These are phyloP conservation scores for Elsinoe batatas DNA, from an alignment of 2,329 filamentous ascomycete species.

Conservation along the genomic window DNA sequence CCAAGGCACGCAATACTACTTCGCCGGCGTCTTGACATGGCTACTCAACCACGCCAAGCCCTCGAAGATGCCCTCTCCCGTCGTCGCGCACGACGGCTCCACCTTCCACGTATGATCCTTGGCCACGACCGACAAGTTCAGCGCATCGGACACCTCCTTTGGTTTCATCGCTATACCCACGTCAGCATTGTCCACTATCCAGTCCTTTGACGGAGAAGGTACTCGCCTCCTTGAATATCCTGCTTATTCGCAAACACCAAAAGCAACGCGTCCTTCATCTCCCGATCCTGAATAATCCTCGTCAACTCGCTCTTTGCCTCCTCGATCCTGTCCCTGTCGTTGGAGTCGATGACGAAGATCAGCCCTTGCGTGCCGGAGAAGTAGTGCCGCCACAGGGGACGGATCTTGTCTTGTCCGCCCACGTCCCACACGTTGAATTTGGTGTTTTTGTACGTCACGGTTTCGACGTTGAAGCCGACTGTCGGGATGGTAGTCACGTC, in stretches of 20 bases:
- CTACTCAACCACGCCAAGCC: slow-evolving; percentile 43
- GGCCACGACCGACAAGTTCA: slow-evolving; percentile 41
- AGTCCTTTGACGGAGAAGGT: slow-evolving; percentile 15
- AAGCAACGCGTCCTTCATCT: slow-evolving; percentile 93
- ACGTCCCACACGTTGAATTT: slow-evolving; percentile 99
- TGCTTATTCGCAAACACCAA: slow-evolving; percentile 99
- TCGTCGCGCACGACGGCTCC: slow-evolving; percentile 44
- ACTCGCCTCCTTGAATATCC: slow-evolving; percentile 79
- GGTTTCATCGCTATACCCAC: slow-evolving; percentile 36
- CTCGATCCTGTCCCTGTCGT: slow-evolving; percentile 95
- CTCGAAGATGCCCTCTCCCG: slow-evolving; percentile 45
- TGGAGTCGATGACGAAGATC: slow-evolving; percentile 99
- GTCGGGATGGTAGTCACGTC: slow-evolving; percentile 99
- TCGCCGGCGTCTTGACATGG: slow-evolving; percentile 38
- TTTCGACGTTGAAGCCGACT: slow-evolving; percentile 99
- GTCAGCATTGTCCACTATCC: background rate
- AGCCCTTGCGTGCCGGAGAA: slow-evolving; percentile 93
- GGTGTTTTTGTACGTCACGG: slow-evolving; percentile 97
- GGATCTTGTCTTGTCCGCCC: slow-evolving; percentile 97
- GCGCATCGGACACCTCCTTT: slow-evolving; percentile 40
- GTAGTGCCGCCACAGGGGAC: slow-evolving; percentile 98
- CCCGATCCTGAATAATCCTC: slow-evolving; percentile 97
- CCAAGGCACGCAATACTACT: slow-evolving; percentile 10
- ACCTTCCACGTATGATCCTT: slow-evolving; percentile 46
- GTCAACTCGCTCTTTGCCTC: slow-evolving; percentile 95